A percentile compares a stretch with the other conserved stretches of the same genome.
Evolutionary conservation across 176 grass and related monocot genomes (phyloP).

Genomic region (Luzula sylvatica): DNA sequence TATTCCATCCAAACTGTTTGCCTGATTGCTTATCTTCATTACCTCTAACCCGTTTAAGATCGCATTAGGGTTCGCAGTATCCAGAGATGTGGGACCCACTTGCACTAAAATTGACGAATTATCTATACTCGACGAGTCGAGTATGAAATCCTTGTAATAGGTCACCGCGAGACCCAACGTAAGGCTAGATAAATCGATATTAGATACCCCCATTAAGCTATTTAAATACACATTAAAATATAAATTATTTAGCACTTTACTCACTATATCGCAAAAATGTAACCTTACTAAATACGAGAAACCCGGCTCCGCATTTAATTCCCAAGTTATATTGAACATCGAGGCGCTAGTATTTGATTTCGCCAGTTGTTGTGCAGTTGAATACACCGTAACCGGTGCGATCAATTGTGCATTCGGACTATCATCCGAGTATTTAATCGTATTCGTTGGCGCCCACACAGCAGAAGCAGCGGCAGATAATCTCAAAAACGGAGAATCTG

Average conservation of each 20-base stretch:
- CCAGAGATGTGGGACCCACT: conserved; percentile 41
- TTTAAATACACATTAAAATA: conserved; percentile 91
- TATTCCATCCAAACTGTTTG: conserved; percentile 60
- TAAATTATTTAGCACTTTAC: conserved; percentile 70
- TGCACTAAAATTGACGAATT: conserved; percentile 65
- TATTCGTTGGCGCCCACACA: conserved; percentile 42
- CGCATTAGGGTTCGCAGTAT: conserved; percentile 39
- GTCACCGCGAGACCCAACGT: conserved; percentile 68
- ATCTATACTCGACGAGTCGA: conserved; percentile 65
- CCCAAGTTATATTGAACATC: conserved; percentile 80
- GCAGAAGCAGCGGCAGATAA: conserved; percentile 39
- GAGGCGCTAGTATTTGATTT: conserved; percentile 46
- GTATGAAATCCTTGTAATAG: conserved; percentile 64
- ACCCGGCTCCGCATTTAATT: conserved; percentile 49
- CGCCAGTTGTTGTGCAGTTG: conserved; percentile 60
- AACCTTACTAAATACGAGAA: conserved; percentile 71
- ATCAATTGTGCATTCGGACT: conserved; percentile 46
- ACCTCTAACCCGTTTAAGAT: conserved; percentile 91
- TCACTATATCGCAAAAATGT: conserved; percentile 87
- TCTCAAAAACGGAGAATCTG: conserved; percentile 54
- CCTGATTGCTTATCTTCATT: conserved; percentile 90
- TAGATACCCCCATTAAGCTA: conserved; percentile 49
- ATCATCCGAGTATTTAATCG: conserved; percentile 71
- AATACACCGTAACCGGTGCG: conserved; percentile 64
- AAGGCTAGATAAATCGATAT: conserved; percentile 62